phyloP scores from a whole-genome alignment of 192 early-diverging fungal genomes.

The Chytriomyces sp. region DNA sequence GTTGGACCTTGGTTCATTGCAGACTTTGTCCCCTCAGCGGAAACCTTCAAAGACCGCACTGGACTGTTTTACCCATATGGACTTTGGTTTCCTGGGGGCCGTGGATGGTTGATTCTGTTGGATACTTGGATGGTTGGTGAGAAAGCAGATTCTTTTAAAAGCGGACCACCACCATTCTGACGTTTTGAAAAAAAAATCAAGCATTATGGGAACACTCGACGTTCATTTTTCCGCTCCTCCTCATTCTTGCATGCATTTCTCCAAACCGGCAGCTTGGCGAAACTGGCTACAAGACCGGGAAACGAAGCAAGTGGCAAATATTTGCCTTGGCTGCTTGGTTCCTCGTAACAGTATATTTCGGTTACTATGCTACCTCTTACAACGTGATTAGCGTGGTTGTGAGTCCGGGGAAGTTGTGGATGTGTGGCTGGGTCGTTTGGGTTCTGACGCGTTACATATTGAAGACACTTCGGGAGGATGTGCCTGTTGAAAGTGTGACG shows the following conservation, averaged over 20 bases:
- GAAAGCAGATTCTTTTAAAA: constrained; percentile 1
- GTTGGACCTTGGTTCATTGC: constrained; percentile 74
- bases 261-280: constrained; percentile 35
- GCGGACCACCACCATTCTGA: too few species aligned
- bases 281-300: background rate
- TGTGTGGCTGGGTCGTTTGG: background rate
- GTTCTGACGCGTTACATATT: too few species aligned
- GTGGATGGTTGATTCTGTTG: constrained; percentile 31
- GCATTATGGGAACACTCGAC: constrained; percentile 37
- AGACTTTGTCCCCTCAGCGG: constrained; percentile 62
- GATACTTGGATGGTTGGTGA: constrained; percentile 39
- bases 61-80: constrained; percentile 44
- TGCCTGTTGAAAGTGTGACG: too few species aligned
- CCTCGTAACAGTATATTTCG: constrained; percentile 6
- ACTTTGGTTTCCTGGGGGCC: constrained; percentile 29
- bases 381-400: background rate
- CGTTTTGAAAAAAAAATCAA: background rate
- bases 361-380: constrained; percentile 24
- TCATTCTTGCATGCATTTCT: constrained; percentile 15
- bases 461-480: too few species aligned
- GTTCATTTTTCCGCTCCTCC: constrained; percentile 31
- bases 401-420: constrained; percentile 32
- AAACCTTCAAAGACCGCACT: background rate
- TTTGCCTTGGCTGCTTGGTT: constrained; percentile 4
- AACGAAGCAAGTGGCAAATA: background rate